Evolutionary conservation across 169 alveolate genomes (phyloP).

Genomic region (Cryptosporidium felis): DNA sequence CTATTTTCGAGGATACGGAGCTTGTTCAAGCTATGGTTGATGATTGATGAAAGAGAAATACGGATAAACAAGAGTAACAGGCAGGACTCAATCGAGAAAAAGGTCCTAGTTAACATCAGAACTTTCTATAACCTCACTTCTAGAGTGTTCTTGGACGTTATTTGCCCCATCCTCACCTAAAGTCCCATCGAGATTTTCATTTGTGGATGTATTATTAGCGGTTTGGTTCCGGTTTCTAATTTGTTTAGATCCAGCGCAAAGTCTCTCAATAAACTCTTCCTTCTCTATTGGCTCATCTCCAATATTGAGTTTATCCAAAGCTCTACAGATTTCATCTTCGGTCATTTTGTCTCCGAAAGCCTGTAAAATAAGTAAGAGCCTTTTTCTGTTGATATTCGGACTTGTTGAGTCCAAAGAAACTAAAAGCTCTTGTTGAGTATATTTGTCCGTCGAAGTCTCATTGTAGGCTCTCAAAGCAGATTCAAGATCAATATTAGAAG

Average conservation of each 20-base stretch:
- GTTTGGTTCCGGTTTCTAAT: not conserved
- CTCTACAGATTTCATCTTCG: constrained; percentile 39
- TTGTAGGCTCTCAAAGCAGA: constrained; percentile 39
- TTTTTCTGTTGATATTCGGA: constrained; percentile 18
- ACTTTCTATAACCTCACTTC: too few species aligned
- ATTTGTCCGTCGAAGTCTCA: constrained; percentile 33
- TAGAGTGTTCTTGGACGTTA: not conserved
- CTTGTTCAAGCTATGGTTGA: too few species aligned
- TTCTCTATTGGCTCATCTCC: constrained; percentile 37
- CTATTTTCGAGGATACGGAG: too few species aligned
- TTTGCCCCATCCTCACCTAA: not conserved
- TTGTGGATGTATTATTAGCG: not conserved
- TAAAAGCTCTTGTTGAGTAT: constrained; percentile 11
- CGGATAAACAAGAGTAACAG: too few species aligned
- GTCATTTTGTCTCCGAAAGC: constrained; percentile 63
- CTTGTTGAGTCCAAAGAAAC: not conserved
- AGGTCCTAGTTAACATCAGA: not conserved
- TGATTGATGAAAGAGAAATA: too few species aligned
- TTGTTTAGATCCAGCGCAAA: constrained; percentile 39
- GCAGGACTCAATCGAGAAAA: too few species aligned
- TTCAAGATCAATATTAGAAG: constrained; percentile 13
- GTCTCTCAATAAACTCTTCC: constrained; percentile 1
- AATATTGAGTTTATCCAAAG: constrained; percentile 27
- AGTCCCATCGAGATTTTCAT: not conserved
- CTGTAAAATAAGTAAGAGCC: constrained; percentile 12